Base-by-base conservation (phyloP, 2,329 filamentous ascomycete genomes). In the Colletotrichum neosansevieriae region DNA sequence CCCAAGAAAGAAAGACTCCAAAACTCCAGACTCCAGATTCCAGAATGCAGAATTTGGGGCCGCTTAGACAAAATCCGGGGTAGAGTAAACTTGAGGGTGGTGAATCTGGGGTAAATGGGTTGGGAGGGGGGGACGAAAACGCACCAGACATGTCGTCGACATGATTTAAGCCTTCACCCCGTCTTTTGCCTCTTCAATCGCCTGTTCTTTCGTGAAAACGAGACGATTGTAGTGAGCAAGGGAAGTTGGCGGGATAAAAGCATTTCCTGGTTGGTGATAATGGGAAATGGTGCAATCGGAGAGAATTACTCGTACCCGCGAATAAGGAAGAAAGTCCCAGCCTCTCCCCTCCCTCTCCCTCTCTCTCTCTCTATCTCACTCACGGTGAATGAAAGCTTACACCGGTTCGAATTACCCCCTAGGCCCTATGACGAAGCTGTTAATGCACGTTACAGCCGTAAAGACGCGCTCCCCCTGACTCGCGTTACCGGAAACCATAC, bases 61-160 rank as follows among this genome's bases (percentile, higher is more conserved):
- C 45, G 19, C 38, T 60, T 50, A 40, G 13, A 42, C 45, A 45
- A 45, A 63, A 67, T 51, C 51, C 21, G 64, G 64, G 64, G 51
- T 36, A 47, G 36, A 32, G 11, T 19, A 38, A 12, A 47, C 45
- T 49, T 17, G 51, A 12, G 29, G 36, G 21, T 29, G 36, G 45
- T 32, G 19, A 49, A 54, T 49, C 64, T 42, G 64, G 64, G 64
- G 64, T 53, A 67, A 44, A 19, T 17, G 36, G 32, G 19, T 11
- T 13, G 63, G 10, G 54, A 54, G 38, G 47, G 32, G 36, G 50
- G 47, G 50, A 50, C 29, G 6, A 19, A 56, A 4, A 56, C 59
- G 38, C 47, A 67, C 53, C 60, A 64, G 53, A 58, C 59, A 58
- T 67, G 64, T 58, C 53, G 60, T 64, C 47, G 53, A 64, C 65